Evolutionary conservation across 2,329 filamentous ascomycete species (phyloP).

Genomic region (Aspergillus eucalypticola): DNA sequence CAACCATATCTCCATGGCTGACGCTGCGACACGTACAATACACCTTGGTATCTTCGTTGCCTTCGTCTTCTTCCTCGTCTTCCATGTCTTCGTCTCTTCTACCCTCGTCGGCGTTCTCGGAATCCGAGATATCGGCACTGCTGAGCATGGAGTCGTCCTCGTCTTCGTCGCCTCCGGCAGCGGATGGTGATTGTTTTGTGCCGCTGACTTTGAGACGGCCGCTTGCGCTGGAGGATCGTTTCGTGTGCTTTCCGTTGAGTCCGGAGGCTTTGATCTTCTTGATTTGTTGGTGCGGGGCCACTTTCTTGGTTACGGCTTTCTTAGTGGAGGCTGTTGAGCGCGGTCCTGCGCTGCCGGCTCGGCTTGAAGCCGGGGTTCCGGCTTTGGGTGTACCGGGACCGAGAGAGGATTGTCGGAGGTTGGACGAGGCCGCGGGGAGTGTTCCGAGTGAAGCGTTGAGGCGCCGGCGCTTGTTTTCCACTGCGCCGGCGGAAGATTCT

Average conservation of each 20-base stretch:
- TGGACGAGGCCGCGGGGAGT: constrained; percentile 56
- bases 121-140: constrained; percentile 51
- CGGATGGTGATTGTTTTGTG: constrained; percentile 46
- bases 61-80: constrained; percentile 52
- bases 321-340: constrained; percentile 43
- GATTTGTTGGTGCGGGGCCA: constrained; percentile 56
- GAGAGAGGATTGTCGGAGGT: constrained; percentile 61
- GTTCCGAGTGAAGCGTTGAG: constrained; percentile 55
- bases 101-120: constrained; percentile 40
- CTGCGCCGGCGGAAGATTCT: constrained; percentile 56
- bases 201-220: constrained; percentile 35
- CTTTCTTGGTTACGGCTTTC: constrained; percentile 54
- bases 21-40: constrained; percentile 68
- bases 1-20: constrained; percentile 67
- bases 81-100: constrained; percentile 44
- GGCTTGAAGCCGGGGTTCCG: constrained; percentile 52
- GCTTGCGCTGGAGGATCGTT: constrained; percentile 46
- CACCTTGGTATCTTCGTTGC: constrained; percentile 60
- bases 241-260: constrained; percentile 38
- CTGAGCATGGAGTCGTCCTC: constrained; percentile 59
- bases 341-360: constrained; percentile 62
- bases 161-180: constrained; percentile 44
- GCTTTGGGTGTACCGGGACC: constrained; percentile 66
- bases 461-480: constrained; percentile 61
- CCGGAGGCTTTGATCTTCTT: constrained; percentile 40